Evolutionary conservation across 139 green algal species (phyloP), one percentile per base, ranked within the genome.

Genomic region (Micractinium sp.): DNA sequence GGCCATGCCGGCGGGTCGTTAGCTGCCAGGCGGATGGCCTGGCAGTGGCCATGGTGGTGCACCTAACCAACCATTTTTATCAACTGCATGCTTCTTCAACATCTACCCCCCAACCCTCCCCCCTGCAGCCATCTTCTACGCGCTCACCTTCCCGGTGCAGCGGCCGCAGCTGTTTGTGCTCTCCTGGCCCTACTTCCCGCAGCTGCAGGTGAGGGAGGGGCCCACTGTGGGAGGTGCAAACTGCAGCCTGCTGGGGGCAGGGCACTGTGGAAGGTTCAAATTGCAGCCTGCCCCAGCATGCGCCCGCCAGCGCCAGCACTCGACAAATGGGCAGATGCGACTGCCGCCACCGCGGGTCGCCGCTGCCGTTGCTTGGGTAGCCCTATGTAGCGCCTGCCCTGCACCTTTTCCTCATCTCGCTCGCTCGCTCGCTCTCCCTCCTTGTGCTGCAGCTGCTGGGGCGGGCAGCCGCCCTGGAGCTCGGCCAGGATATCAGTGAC

Each of bases 91-190:
- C n/a, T n/a, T n/a, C 76, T 29, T 35, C 16, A 47, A 1, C 79
- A 22, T 3, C 29, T 75, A 7, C 31, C 56, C n/a, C n/a, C 47
- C 60, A 27, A 12, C 22, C 56, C 81, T 60, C n/a, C 20, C 81
- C 81, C 60, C 33, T 25, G 85, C 67, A 82, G 85, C 85, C 85
- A 81, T 89, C 53, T 36, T 89, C 31, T 81, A 81, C 33, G 60
- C 56, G 3, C 60, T 89, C 69, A 81, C 74, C 33, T 89, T 89
- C 56, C 85, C 85, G 39, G 85, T 89, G 85, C 85, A 89, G 74
- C 74, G 75, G 7, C 56, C 73, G 20, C 22, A 71, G 85, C 74
- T 89, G 69, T 76, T 89, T 61, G 74, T 81, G 69, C 85, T 89
- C 7, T 84, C 85, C 75, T 89, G 74, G 74, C 85, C 85, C 47